phyloP scores from a whole-genome alignment of 2,329 filamentous ascomycete species.

The Pseudocercospora macadamiae region DNA sequence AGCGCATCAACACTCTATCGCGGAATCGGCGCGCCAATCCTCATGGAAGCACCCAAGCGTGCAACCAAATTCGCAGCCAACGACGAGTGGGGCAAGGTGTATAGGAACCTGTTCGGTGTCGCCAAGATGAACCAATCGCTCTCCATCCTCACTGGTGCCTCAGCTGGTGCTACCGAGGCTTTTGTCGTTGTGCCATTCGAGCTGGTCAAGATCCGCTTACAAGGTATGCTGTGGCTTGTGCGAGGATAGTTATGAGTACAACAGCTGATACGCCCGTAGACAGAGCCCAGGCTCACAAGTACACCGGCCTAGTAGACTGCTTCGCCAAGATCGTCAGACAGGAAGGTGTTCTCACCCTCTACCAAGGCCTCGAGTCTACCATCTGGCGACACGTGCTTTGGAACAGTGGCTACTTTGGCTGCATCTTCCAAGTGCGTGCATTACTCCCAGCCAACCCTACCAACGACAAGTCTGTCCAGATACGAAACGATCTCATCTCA shows the following conservation, averaged over 20 bases:
- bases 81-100: constrained; percentile 96
- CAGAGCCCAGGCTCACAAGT: constrained; percentile 86
- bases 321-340: constrained; percentile 78
- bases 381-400: constrained; percentile 93
- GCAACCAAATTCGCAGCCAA: constrained; percentile 99
- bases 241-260: not conserved
- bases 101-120: constrained; percentile 81
- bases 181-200: constrained; percentile 98
- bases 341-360: constrained; percentile 85
- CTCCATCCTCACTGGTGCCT: constrained; percentile 89
- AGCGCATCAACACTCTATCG: constrained; percentile 85
- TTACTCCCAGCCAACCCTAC: constrained; percentile 71
- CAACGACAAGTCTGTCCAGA: constrained; percentile 78
- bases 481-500: constrained; percentile 84
- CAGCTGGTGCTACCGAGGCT: constrained; percentile 91
- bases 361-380: constrained; percentile 95
- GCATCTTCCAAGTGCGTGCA: constrained; percentile 93
- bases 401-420: constrained; percentile 97
- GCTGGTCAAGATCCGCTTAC: constrained; percentile 95
- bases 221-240: constrained; percentile 47
- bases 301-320: constrained; percentile 79
- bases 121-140: constrained; percentile 88
- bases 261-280: constrained; percentile 52
- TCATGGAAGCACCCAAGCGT: constrained; percentile 95
- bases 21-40: constrained; percentile 90